Percentiles rank a stretch among this genome's conserved stretches.
These are phyloP conservation scores for Tylopilus rubrobrunneus DNA, from an alignment of 768 basidiomycete genomes.

Conservation along the genomic window DNA sequence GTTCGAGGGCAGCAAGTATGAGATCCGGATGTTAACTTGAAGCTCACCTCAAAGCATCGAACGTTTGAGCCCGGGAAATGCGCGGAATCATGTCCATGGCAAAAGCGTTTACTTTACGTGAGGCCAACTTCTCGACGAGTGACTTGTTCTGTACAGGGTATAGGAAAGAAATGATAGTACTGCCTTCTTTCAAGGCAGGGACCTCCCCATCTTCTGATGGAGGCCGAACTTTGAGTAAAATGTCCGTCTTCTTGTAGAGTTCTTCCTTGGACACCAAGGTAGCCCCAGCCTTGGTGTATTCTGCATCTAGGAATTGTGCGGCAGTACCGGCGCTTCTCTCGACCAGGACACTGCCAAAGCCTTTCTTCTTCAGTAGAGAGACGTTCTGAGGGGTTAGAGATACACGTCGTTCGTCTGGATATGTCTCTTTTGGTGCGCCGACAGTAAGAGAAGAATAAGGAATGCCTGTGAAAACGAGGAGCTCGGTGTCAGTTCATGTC, in stretches of 20 bases:
- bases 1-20: background rate
- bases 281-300: constrained; percentile 76
- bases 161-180: constrained; percentile 79
- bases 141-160: constrained; percentile 80
- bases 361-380: constrained; percentile 74
- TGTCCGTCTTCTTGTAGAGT: constrained; percentile 65
- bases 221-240: constrained; percentile 83
- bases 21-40: constrained; percentile 1
- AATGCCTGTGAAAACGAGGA: constrained; percentile 33
- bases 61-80: constrained; percentile 86
- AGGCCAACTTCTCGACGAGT: constrained; percentile 66
- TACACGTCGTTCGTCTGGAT: constrained; percentile 75
- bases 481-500: background rate
- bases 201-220: constrained; percentile 64
- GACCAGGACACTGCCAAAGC: constrained; percentile 68
- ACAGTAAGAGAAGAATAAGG: constrained; percentile 73
- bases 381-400: constrained; percentile 80
- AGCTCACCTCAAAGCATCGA: constrained; percentile 76
- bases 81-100: constrained; percentile 93
- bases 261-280: constrained; percentile 70
- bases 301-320: constrained; percentile 79
- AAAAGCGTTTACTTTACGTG: constrained; percentile 66
- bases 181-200: constrained; percentile 61
- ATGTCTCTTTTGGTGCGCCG: constrained; percentile 75
- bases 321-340: constrained; percentile 66